Conservation (phyloP, 306 rosid species). For the Phaseolus lunatus region DNA sequence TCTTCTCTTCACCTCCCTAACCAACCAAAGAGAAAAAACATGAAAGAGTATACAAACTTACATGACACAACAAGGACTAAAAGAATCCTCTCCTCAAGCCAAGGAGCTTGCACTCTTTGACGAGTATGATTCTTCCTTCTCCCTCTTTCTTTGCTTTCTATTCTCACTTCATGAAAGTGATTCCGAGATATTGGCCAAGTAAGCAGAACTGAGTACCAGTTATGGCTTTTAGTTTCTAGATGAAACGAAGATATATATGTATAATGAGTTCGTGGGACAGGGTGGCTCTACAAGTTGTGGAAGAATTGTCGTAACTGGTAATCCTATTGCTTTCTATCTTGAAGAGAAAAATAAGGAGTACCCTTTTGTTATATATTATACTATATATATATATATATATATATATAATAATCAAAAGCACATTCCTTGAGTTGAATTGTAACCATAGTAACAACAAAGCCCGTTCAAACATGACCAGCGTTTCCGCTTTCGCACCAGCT, state of each 20-base stretch:
- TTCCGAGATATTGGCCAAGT: background rate
- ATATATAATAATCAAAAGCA: background rate
- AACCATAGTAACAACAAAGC: background rate
- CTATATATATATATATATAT: no score
- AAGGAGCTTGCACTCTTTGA: background rate
- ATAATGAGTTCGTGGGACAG: background rate
- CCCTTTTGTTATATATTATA: background rate
- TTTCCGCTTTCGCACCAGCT: constrained; percentile 31
- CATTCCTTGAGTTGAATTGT: constrained; percentile 30
- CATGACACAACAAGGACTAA: constrained; percentile 7
- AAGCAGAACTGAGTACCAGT: background rate
- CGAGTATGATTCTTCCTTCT: background rate
- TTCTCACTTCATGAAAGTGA: background rate
- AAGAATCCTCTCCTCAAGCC: background rate
- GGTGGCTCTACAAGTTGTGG: background rate
- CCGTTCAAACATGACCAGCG: constrained; percentile 53
- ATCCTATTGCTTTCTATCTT: background rate
- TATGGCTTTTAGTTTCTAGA: background rate
- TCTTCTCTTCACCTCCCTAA: background rate
- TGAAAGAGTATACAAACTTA: constrained; percentile 18
- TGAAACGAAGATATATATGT: background rate
- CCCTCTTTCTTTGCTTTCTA: background rate
- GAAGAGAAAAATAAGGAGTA: background rate
- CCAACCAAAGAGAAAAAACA: background rate
- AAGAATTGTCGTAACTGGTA: constrained; percentile 25